Base-by-base conservation (phyloP, 371 early-diverging fungal genomes). In the Syncephalastrum monosporum region DNA sequence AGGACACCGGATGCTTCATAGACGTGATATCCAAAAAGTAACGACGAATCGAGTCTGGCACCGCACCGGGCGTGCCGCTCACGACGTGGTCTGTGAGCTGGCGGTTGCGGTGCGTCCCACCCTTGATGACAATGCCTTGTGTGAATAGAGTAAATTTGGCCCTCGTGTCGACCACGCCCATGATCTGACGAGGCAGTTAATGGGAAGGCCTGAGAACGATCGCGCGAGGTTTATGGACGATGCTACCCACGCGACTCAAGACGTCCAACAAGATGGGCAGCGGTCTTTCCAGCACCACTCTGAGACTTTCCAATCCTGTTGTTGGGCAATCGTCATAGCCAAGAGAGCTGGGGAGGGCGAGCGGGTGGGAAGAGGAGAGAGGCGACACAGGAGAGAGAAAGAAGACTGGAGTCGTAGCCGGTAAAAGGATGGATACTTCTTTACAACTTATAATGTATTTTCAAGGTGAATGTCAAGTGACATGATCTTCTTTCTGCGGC, bases 11-110 rank as follows among this genome's bases (percentile, higher is more conserved):
- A n/a, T n/a, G n/a, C 46, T 84, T 82, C 50, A 94, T 68, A 52
- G 74, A 47, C 8, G 62, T 68, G 2, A 79, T 65, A 33, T 86
- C 74, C 45, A 96, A 67, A 5, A 74, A 70, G 15, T 86, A 64
- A 23, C 83, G 75, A 55, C 82, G 79, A 29, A 92, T 82, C 49
- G 91, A 59, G 33, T 91, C 91, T 17, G 75, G 65, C 0, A 99
- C 84, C 0, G 97, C 94, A n/a, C 99, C 99, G 3, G 99, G 99
- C 0, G 98, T 96, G 16, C 99, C 99, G 42, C 99, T 85, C 46
- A 97, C 77, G 24, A 99, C 79, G 5, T 98, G 96, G 0, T 87
- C 87, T 29, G 68, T 76, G 42, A 94, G 69, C 43, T 61, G 75
- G 38, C 81, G 76, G 24, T 82, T 78, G 59, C 69, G 67, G 23